phyloP scores from a whole-genome alignment of 2,329 filamentous ascomycete species.

The Aspergillus alliaceus region DNA sequence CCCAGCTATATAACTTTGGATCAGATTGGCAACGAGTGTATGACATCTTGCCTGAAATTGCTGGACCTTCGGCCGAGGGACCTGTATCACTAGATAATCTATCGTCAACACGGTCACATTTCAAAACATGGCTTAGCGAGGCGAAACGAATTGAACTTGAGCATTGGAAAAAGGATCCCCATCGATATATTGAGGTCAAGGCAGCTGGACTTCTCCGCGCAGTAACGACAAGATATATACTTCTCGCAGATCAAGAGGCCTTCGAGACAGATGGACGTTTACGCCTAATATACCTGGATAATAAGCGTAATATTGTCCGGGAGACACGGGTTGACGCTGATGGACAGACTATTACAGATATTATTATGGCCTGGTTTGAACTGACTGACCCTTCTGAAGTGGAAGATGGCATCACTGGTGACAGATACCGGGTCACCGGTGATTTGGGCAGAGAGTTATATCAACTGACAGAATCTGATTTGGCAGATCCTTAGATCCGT shows the following conservation, averaged over 20 bases:
- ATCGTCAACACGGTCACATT: not conserved
- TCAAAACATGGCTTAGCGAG: not conserved
- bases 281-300: conserved; percentile 9
- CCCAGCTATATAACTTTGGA: conserved; percentile 7
- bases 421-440: conserved; percentile 17
- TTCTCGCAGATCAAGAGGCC: not conserved
- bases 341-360: conserved; percentile 1
- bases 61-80: not conserved
- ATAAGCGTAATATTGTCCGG: conserved; percentile 7
- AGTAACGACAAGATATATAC: conserved; percentile 2
- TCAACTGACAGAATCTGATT: conserved; percentile 3
- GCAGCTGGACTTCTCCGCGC: conserved; percentile 1
- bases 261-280: conserved; percentile 7
- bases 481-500: not conserved
- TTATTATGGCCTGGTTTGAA: conserved; percentile 1
- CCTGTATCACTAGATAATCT: not conserved
- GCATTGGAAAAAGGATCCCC: not conserved
- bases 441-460: conserved; percentile 8
- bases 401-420: conserved; percentile 4
- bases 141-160: conserved; percentile 1
- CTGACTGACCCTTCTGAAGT: not conserved
- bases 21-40: conserved; percentile 6
- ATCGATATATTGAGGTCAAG: conserved; percentile 1
- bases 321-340: not conserved
- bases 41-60: conserved; percentile 9